Evolutionary conservation across 2,329 filamentous ascomycete species (phyloP), one percentile per base, ranked within the genome.

Genomic region (Cercospora beticola): DNA sequence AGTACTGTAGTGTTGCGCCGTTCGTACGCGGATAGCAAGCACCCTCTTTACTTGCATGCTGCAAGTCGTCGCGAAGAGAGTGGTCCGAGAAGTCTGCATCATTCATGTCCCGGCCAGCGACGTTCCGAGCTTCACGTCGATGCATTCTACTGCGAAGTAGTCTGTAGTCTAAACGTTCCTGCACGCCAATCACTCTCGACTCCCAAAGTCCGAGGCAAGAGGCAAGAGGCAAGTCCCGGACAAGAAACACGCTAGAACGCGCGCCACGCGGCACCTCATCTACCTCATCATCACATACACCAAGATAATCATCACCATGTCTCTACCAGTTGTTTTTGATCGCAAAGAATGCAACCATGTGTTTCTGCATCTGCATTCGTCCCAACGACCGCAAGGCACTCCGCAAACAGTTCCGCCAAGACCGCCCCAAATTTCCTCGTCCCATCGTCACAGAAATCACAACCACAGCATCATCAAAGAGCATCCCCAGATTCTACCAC

Each of bases 331-430:
- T 36, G 5, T 3, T 10, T 5, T 4, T 3, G 10, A 18, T 10
- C 5, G 12, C 54, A n/a, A 40, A 52, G n/a, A 59, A 18, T 21
- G 36, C 5, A 14, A 43, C 2, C 4, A 62, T 62, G 60, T 64
- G 61, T 23, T 31, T 64, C 28, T 64, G 61, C 46, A 64, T 64
- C 61, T 56, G 61, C 18, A 64, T 64, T 5, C 46, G 46, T 2
- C 43, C 26, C 7, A 18, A 56, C 14, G 30, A n/a, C 46, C 61
- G 61, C 12, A 64, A 21, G 56, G 16, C 26, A 2, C 43, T 40
- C 33, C 33, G 33, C 33, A 40, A n/a, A 3, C 5, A 40, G 4
- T 1, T 54, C 3, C 43, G 61, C 6, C 30, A 36, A 23, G 14
- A 36, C 4, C 61, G 61, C 30, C 18, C 30, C 46, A 64, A 64